These are phyloP conservation scores for Scleromitrula shiraiana DNA, from an alignment of 2,329 filamentous ascomycete species.

Conservation along the genomic window DNA sequence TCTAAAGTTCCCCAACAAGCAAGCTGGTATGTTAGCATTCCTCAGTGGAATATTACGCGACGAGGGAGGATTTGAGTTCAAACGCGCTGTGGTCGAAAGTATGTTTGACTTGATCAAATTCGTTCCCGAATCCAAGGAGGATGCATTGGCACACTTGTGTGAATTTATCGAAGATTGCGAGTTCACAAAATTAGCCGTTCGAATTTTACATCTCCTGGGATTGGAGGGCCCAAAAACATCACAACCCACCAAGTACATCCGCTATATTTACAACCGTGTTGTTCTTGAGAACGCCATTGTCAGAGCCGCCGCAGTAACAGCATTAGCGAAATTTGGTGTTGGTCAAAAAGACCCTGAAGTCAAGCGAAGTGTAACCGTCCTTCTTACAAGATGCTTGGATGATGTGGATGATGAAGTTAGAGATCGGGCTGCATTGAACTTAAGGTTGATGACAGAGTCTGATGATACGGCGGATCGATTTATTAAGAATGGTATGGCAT, in stretches of 20 bases:
- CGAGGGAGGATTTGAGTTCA: constrained; percentile 97
- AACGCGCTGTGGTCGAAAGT: constrained; percentile 93
- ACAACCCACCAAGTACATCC: constrained; percentile 96
- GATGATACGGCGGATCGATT: constrained; percentile 80
- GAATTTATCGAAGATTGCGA: constrained; percentile 99
- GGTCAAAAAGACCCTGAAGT: constrained; percentile 94
- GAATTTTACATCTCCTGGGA: constrained; percentile 88
- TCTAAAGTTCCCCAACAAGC: constrained; percentile 96
- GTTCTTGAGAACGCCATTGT: constrained; percentile 96
- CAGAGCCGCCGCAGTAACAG: constrained; percentile 88
- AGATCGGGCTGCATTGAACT: constrained; percentile 86
- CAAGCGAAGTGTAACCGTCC: constrained; percentile 87
- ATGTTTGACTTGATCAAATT: constrained; percentile 99
- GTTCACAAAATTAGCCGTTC: constrained; percentile 94
- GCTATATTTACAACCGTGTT: constrained; percentile 98
- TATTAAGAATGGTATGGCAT: constrained; percentile 74
- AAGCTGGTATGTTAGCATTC: constrained; percentile 96
- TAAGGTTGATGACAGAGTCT: constrained; percentile 77
- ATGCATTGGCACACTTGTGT: constrained; percentile 87
- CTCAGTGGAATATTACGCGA: constrained; percentile 93
- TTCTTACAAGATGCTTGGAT: constrained; percentile 88
- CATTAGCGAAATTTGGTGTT: constrained; percentile 93
- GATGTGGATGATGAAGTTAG: constrained; percentile 97
- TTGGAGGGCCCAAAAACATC: constrained; percentile 91
- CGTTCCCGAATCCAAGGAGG: constrained; percentile 76